These are phyloP conservation scores for Xylaria intraflava DNA, from an alignment of 495 filamentous ascomycete genomes.

Conservation along the genomic window DNA sequence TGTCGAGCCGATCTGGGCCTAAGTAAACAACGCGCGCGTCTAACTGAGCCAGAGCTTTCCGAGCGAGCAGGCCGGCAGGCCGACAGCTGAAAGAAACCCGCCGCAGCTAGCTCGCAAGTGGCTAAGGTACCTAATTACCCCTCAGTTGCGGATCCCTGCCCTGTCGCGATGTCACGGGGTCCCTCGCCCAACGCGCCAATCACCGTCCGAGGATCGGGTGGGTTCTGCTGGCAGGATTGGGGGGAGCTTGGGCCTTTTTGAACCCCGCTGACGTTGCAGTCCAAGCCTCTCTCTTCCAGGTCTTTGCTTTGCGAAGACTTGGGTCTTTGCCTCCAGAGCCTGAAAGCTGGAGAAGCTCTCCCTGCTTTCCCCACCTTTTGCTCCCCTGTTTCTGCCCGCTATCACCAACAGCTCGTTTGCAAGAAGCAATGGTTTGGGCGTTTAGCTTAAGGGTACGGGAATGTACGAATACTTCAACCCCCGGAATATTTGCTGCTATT, in stretches of 20 bases:
- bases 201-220: neutral
- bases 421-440: no score
- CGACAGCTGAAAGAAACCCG: no score
- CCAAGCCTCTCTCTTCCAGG: no score
- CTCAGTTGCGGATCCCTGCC: constrained; percentile 3
- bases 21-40: constrained; percentile 15
- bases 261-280: constrained; percentile 6
- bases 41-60: constrained; percentile 3
- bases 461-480: no score
- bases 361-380: neutral
- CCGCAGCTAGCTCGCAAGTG: constrained; percentile 2
- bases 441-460: no score
- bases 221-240: neutral
- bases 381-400: neutral
- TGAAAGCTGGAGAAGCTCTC: neutral
- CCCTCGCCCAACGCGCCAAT: constrained; percentile 3
- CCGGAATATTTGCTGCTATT: neutral
- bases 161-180: constrained; percentile 14
- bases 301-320: neutral
- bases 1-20: constrained; percentile 3
- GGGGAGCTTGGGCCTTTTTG: constrained; percentile 8
- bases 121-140: neutral
- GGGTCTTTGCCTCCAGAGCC: no score
- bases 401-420: no score
- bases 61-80: no score